These are phyloP conservation scores for Cordyceps cicadae DNA, from an alignment of 2,329 filamentous ascomycete genomes.

Conservation along the genomic window DNA sequence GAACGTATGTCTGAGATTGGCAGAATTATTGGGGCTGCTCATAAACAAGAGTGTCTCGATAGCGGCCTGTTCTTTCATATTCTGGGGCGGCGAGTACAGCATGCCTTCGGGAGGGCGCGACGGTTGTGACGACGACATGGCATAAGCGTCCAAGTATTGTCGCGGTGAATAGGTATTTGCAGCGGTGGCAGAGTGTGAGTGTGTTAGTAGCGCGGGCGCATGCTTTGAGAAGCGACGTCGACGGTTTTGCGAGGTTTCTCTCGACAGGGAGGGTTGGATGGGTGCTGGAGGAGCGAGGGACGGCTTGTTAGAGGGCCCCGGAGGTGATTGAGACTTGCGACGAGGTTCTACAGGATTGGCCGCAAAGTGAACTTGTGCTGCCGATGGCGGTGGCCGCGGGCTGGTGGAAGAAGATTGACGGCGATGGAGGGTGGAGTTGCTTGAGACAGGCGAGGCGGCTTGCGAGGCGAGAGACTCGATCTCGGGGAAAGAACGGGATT, in stretches of 20 bases:
- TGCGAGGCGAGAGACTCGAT: constrained; percentile 68
- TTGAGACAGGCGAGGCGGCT: constrained; percentile 53
- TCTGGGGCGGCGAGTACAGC: constrained; percentile 57
- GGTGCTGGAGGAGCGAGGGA: constrained; percentile 45
- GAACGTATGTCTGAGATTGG: constrained; percentile 50
- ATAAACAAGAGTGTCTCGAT: constrained; percentile 74
- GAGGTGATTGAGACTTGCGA: constrained; percentile 30
- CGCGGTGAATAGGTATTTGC: constrained; percentile 26
- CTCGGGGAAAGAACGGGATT: constrained; percentile 68
- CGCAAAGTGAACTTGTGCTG: constrained; percentile 24
- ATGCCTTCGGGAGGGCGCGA: constrained; percentile 42
- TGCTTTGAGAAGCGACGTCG: constrained; percentile 43
- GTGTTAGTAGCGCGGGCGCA: constrained; percentile 41
- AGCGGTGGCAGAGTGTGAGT: constrained; percentile 40
- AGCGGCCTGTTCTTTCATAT: constrained; percentile 68
- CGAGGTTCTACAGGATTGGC: constrained; percentile 14
- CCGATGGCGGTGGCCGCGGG: constrained; percentile 35
- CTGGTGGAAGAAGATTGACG: constrained; percentile 44
- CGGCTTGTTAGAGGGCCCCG: constrained; percentile 26
- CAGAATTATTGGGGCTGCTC: constrained; percentile 68
- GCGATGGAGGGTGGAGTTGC: constrained; percentile 46
- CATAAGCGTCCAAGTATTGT: constrained; percentile 31
- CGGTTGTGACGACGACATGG: constrained; percentile 25
- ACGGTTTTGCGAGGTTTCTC: constrained; percentile 31
- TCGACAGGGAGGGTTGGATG: constrained; percentile 45